Evolutionary conservation across 495 filamentous ascomycete species (phyloP).

Genomic region (Aspergillus sclerotiicarbonarius): DNA sequence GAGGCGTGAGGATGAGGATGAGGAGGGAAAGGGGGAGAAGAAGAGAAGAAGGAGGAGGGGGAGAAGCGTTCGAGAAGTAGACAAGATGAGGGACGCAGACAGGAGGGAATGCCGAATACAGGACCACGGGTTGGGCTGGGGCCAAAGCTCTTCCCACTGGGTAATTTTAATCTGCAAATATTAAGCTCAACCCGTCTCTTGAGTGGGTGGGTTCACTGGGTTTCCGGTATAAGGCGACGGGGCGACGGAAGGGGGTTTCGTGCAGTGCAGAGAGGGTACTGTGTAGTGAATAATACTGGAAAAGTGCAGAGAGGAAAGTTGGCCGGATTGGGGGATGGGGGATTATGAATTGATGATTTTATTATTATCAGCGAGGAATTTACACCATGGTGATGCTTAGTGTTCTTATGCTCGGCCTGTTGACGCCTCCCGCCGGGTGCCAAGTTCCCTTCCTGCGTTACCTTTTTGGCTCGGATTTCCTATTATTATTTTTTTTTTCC

Average conservation of each 20-base stretch:
- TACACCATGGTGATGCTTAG: slow-evolving; percentile 6
- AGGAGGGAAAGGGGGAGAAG: slow-evolving; percentile 8
- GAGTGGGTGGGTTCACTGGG: slow-evolving; percentile 1
- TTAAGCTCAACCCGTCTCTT: slow-evolving; percentile 11
- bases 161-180: slow-evolving; percentile 24
- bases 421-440: slow-evolving; percentile 7
- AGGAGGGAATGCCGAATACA: slow-evolving; percentile 22
- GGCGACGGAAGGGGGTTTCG: neutral
- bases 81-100: slow-evolving; percentile 17
- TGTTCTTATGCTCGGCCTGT: slow-evolving; percentile 4
- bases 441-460: neutral
- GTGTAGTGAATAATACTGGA: too few relatives aligned
- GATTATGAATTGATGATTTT: too few relatives aligned
- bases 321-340: too few relatives aligned
- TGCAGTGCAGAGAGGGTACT: too few relatives aligned
- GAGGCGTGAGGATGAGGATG: slow-evolving; percentile 8
- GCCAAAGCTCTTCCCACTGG: slow-evolving; percentile 17
- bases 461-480: neutral
- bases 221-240: neutral
- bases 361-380: neutral
- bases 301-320: neutral
- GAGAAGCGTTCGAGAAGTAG: slow-evolving; percentile 11
- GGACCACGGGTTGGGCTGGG: slow-evolving; percentile 22
- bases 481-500: neutral
- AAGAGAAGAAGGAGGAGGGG: slow-evolving; percentile 9